Evolutionary conservation across 345 rosid genomes (phyloP).

Genomic region (Brassica juncea): DNA sequence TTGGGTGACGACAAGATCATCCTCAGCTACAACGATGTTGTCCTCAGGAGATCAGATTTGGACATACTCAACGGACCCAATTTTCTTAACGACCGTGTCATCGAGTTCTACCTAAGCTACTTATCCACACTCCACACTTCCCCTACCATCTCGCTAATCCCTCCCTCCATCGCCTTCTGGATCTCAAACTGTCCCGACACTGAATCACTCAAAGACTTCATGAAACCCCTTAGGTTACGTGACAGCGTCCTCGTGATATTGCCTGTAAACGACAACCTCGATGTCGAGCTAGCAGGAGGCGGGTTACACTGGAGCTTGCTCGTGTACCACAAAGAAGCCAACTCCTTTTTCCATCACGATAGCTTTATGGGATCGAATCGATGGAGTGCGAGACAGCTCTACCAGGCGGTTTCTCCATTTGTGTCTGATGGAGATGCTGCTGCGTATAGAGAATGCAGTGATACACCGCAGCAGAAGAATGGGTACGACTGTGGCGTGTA

Average conservation of each 20-base stretch:
- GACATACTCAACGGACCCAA: slow-evolving; percentile 58
- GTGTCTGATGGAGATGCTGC: slow-evolving; percentile 41
- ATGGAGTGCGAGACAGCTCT: slow-evolving; percentile 48
- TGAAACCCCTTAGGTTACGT: slow-evolving; percentile 54
- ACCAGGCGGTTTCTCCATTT: slow-evolving; percentile 46
- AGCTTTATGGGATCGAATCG: slow-evolving; percentile 53
- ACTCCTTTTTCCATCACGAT: slow-evolving; percentile 77
- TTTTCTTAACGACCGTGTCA: slow-evolving; percentile 70
- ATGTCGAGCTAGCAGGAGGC: slow-evolving; percentile 70
- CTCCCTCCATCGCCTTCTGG: slow-evolving; percentile 90
- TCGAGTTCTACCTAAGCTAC: slow-evolving; percentile 80
- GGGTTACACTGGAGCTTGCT: slow-evolving; percentile 90
- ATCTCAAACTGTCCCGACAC: slow-evolving; percentile 62
- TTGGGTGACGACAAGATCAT: slow-evolving; percentile 71
- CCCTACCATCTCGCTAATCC: slow-evolving; percentile 54
- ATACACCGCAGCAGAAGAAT: slow-evolving; percentile 70
- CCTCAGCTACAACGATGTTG: slow-evolving; percentile 78
- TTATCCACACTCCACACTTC: slow-evolving; percentile 55
- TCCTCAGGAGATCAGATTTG: slow-evolving; percentile 76
- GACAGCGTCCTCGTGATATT: slow-evolving; percentile 61
- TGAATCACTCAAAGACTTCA: slow-evolving; percentile 54
- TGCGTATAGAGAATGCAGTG: slow-evolving; percentile 44
- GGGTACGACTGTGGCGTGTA: slow-evolving; percentile 76
- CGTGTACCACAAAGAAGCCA: slow-evolving; percentile 52
- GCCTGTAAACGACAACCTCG: slow-evolving; percentile 67